These are phyloP conservation scores for Mycotypha africana DNA, from an alignment of 371 early-diverging fungal species.

Conservation along the genomic window DNA sequence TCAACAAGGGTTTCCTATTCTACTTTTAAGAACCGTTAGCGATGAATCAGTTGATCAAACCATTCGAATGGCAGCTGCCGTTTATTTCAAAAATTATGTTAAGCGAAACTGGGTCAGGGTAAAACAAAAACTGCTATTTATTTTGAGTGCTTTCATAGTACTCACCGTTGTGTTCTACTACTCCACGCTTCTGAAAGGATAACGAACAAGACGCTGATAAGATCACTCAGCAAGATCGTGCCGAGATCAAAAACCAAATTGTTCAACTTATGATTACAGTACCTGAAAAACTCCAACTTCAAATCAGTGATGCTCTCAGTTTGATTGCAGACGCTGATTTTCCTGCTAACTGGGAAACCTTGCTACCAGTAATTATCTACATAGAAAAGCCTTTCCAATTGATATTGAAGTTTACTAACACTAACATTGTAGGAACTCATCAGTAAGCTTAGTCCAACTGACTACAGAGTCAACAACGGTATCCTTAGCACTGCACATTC, in stretches of 20 bases:
- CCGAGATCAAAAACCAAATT: constrained; percentile 75
- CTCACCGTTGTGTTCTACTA: too few relatives aligned
- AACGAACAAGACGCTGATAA: constrained; percentile 47
- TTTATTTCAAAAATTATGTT: constrained; percentile 94
- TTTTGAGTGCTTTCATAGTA: too few relatives aligned
- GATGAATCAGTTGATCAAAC: constrained; percentile 48
- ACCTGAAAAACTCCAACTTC: constrained; percentile 77
- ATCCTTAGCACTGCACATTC: constrained; percentile 91
- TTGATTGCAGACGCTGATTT: constrained; percentile 91
- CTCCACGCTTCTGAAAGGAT: too few relatives aligned
- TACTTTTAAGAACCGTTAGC: constrained; percentile 67
- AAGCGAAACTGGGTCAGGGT: constrained; percentile 85
- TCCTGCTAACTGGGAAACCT: constrained; percentile 81
- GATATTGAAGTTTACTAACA: too few relatives aligned
- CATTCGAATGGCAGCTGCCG: constrained; percentile 75
- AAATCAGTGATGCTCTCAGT: constrained; percentile 88
- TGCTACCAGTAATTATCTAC: constrained; percentile 62
- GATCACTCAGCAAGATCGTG: constrained; percentile 66
- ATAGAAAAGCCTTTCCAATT: too few relatives aligned
- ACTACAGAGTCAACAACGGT: constrained; percentile 82
- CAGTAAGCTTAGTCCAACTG: constrained; percentile 66
- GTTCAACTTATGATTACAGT: constrained; percentile 82
- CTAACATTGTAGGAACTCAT: constrained; percentile 78
- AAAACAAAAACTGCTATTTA: too few relatives aligned
- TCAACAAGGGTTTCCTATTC: constrained; percentile 68